phyloP scores from a whole-genome alignment of 805 yeast species.

The Hanseniaspora taiwanica region DNA sequence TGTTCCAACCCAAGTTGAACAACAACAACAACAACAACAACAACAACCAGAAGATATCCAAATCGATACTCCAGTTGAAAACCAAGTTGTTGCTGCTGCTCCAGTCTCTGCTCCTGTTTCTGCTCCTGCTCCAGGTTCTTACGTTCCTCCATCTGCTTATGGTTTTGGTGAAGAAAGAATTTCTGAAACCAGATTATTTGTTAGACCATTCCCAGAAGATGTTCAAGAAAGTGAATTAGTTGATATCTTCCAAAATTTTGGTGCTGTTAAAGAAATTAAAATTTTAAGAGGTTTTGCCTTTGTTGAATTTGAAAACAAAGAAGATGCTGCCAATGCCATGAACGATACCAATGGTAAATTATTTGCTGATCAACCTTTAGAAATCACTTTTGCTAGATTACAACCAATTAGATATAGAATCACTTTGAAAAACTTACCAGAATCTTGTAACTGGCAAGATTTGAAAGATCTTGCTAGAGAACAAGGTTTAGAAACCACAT shows the following conservation, averaged over 20 bases:
- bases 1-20: too few species aligned
- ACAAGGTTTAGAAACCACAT: conserved; percentile 52
- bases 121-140: neutral
- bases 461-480: conserved; percentile 83
- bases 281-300: conserved; percentile 78
- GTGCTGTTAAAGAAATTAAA: conserved; percentile 55
- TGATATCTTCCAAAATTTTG: conserved; percentile 53
- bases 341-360: conserved; percentile 61
- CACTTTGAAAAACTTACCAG: conserved; percentile 56
- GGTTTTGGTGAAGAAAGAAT: conserved; percentile 22
- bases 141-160: conserved; percentile 1
- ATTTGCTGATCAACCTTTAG: conserved; percentile 40
- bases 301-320: conserved; percentile 68
- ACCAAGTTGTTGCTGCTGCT: too few species aligned
- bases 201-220: conserved; percentile 51
- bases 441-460: conserved; percentile 76
- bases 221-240: conserved; percentile 46
- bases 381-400: conserved; percentile 29
- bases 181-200: conserved; percentile 36
- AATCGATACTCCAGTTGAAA: too few species aligned
- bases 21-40: too few species aligned
- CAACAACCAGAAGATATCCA: too few species aligned
- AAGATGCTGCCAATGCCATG: conserved; percentile 62
- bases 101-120: neutral
- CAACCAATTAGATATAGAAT: conserved; percentile 65